Percentiles rank a stretch among this genome's conserved stretches.
Conservation (phyloP, 2,329 filamentous ascomycete genomes). For the Sclerotinia minor region DNA sequence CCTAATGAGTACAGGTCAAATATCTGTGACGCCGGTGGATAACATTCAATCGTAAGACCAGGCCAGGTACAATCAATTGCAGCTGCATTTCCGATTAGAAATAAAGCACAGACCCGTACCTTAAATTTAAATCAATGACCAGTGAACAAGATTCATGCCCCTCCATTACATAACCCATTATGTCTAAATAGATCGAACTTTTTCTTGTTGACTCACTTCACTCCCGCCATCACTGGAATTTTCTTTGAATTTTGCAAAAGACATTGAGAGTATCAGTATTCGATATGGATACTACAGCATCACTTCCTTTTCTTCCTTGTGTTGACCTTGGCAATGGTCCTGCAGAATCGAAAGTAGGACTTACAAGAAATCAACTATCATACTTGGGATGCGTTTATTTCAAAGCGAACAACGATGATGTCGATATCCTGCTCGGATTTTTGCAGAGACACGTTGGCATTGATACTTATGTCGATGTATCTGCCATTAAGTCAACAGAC, state of each 20-base stretch:
- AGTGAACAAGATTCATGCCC: constrained; percentile 25
- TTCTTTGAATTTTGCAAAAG: not conserved
- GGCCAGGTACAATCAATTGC: not conserved
- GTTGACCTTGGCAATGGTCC: constrained; percentile 54
- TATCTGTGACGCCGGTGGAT: constrained; percentile 11
- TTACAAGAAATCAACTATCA: constrained; percentile 58
- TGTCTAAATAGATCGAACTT: constrained; percentile 21
- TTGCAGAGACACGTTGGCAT: constrained; percentile 53
- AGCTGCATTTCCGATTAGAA: constrained; percentile 2
- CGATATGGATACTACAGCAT: constrained; percentile 63
- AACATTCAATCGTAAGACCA: not conserved
- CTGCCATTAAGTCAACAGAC: constrained; percentile 64
- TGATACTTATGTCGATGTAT: constrained; percentile 74
- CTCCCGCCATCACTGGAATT: constrained; percentile 16
- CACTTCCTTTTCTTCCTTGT: constrained; percentile 62
- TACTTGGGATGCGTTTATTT: constrained; percentile 61
- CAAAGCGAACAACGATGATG: constrained; percentile 45
- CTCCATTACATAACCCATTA: constrained; percentile 32
- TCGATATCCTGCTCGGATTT: constrained; percentile 44
- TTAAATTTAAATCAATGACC: constrained; percentile 27
- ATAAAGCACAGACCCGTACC: constrained; percentile 29
- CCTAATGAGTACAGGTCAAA: not conserved
- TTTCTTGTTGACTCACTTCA: constrained; percentile 23
- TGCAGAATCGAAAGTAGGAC: constrained; percentile 52
- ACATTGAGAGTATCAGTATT: not conserved